phyloP scores from a whole-genome alignment of 2,329 filamentous ascomycete species.

The Didymella lethalis region DNA sequence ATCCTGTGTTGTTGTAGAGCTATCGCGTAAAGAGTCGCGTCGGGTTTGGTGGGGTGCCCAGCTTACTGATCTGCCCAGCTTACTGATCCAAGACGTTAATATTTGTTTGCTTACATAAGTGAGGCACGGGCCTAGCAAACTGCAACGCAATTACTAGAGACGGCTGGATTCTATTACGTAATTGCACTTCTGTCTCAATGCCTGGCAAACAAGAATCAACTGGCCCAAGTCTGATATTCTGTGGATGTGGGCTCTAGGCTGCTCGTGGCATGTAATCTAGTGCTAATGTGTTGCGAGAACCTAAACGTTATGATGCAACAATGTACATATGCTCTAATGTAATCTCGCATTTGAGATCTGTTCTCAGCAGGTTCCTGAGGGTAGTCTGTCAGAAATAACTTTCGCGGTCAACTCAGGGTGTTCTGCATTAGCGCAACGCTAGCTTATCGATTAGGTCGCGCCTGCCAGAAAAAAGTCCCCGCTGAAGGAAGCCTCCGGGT shows the following conservation, averaged over 20 bases:
- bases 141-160: not conserved
- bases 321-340: not conserved
- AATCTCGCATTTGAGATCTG: not conserved
- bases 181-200: too few relatives aligned
- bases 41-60: too few relatives aligned
- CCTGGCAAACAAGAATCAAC: too few relatives aligned
- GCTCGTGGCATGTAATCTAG: too few relatives aligned
- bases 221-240: too few relatives aligned
- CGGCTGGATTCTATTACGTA: not conserved
- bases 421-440: constrained; percentile 6
- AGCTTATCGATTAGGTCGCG: constrained; percentile 18
- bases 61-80: too few relatives aligned
- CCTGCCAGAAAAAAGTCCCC: constrained; percentile 22
- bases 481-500: constrained; percentile 3
- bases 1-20: too few relatives aligned
- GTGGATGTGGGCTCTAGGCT: too few relatives aligned
- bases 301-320: too few relatives aligned
- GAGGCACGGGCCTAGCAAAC: not conserved
- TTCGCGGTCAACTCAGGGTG: not conserved
- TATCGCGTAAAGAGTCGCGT: too few relatives aligned
- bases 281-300: too few relatives aligned
- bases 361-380: not conserved
- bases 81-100: too few relatives aligned
- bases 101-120: not conserved
- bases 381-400: not conserved